Evolutionary conservation across 2,329 filamentous ascomycete genomes (phyloP).

Genomic region (Fusarium kyushuense): DNA sequence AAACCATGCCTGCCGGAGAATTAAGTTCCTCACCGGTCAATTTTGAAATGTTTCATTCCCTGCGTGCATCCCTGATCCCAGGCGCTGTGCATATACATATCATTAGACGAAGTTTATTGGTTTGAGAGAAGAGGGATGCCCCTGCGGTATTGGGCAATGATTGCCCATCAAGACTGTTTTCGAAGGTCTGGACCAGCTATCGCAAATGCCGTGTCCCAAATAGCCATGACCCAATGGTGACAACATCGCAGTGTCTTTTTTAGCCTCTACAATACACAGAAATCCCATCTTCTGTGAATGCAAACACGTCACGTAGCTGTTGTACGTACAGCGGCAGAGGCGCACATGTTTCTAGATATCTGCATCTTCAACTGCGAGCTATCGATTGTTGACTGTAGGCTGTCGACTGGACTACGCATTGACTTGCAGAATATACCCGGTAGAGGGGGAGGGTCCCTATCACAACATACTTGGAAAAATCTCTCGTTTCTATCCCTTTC

Average conservation of each 20-base stretch:
- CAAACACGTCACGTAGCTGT: constrained; percentile 6
- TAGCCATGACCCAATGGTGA: constrained; percentile 15
- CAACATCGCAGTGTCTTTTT: constrained; percentile 14
- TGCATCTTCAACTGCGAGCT: constrained; percentile 22
- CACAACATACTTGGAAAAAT: neutral
- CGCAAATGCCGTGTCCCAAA: constrained; percentile 25
- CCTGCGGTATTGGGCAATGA: constrained; percentile 15
- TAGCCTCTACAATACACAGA: constrained; percentile 1
- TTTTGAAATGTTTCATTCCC: constrained; percentile 40
- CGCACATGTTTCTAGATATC: constrained; percentile 13
- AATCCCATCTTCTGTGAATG: constrained; percentile 6
- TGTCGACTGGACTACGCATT: neutral
- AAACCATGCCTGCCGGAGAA: constrained; percentile 31
- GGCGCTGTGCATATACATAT: constrained; percentile 19
- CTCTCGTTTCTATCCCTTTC: constrained; percentile 10
- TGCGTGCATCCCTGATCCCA: constrained; percentile 31
- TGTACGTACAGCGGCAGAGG: constrained; percentile 32
- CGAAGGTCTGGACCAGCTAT: constrained; percentile 10
- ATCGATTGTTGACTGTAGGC: neutral
- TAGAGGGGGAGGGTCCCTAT: neutral
- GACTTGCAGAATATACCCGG: constrained; percentile 1
- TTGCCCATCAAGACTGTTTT: constrained; percentile 16
- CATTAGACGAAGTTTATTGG: constrained; percentile 22
- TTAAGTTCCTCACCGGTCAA: constrained; percentile 37
- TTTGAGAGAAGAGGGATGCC: constrained; percentile 15